Evolutionary conservation across 108 stramenopile genomes (phyloP).

Genomic region (Mayamaea pseudoterrestris): DNA sequence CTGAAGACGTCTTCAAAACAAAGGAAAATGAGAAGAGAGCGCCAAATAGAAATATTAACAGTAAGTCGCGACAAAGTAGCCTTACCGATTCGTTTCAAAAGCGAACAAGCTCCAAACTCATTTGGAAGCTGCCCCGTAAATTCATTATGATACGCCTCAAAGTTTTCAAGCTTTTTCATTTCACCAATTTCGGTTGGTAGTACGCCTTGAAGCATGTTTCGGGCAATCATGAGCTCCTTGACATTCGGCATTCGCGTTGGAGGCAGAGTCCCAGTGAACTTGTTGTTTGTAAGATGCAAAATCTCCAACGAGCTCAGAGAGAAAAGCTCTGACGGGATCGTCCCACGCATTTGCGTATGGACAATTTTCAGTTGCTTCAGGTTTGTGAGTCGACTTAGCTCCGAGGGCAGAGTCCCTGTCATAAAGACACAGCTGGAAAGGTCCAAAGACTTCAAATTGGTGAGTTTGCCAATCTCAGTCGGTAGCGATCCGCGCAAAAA

Average conservation of each 20-base stretch:
- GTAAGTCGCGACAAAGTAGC: background rate
- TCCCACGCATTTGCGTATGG: slow-evolving; percentile 10
- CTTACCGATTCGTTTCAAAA: slow-evolving; percentile 37
- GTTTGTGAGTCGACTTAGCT: slow-evolving; percentile 34
- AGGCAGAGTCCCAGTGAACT: slow-evolving; percentile 33
- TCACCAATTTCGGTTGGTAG: slow-evolving; percentile 22
- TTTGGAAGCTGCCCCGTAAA: slow-evolving; percentile 33
- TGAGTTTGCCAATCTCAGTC: slow-evolving; percentile 40
- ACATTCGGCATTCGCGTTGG: slow-evolving; percentile 1
- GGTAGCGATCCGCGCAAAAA: slow-evolving; percentile 32
- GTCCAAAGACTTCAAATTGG: slow-evolving; percentile 34
- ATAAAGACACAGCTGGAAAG: slow-evolving; percentile 10
- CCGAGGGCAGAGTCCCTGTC: slow-evolving; percentile 40
- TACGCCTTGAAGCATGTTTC: slow-evolving; percentile 4
- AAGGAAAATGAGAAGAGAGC: background rate
- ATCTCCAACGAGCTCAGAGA: slow-evolving; percentile 23
- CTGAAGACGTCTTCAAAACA: slow-evolving; percentile 32
- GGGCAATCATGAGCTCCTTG: background rate
- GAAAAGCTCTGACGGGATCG: slow-evolving; percentile 35
- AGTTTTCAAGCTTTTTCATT: slow-evolving; percentile 11
- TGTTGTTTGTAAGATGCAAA: slow-evolving; percentile 22
- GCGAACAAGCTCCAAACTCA: slow-evolving; percentile 14
- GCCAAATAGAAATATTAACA: too few species aligned
- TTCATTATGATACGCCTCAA: slow-evolving; percentile 15
- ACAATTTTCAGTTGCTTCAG: slow-evolving; percentile 37